Percentiles rank a stretch among this genome's conserved stretches.
Conservation (phyloP, 129 eudicot species). For the Daucus carota region DH1_v3.0 NC_030388.2:7864501-7865000, state of each 20-base stretch:
- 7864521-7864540: constrained; percentile 91
- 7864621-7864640: constrained; percentile 76
- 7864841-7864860: background rate
- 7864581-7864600: constrained; percentile 66
- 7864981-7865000: too few species aligned
- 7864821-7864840: background rate
- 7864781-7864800: background rate
- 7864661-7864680: constrained; percentile 15
- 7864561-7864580: constrained; percentile 71
- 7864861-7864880: background rate
- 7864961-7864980: background rate
- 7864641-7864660: constrained; percentile 83
- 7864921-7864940: background rate
- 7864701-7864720: background rate
- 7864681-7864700: background rate
- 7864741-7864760: background rate
- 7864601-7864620: constrained; percentile 76
- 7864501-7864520: constrained; percentile 59
- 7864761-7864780: background rate
- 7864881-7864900: background rate
- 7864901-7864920: background rate
- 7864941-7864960: background rate
- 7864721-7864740: background rate
- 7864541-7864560: constrained; percentile 83
- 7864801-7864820: background rate